Percentiles rank a stretch among this genome's conserved stretches.
Evolutionary conservation across 345 rosid species (phyloP).

Genomic region (Abelmoschus esculentus): DNA sequence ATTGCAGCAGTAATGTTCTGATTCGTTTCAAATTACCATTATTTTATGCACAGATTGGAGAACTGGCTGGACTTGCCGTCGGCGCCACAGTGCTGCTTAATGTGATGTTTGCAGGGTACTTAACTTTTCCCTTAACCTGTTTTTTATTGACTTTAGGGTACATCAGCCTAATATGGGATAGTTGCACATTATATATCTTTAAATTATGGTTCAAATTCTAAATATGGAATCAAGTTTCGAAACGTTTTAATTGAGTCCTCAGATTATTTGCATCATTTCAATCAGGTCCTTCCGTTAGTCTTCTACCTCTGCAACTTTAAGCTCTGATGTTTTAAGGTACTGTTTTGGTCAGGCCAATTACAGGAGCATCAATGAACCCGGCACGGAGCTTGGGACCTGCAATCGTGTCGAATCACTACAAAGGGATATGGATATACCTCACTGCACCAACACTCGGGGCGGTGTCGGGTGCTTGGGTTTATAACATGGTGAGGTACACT

Average conservation of each 20-base stretch:
- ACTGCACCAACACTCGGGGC: slow-evolving; percentile 61
- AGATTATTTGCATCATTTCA: too few relatives aligned
- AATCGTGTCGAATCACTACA: slow-evolving; percentile 42
- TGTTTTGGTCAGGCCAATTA: slow-evolving; percentile 43
- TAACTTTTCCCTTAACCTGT: not conserved
- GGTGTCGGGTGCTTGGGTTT: slow-evolving; percentile 61
- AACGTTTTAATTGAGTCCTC: too few relatives aligned
- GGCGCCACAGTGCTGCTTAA: slow-evolving; percentile 81
- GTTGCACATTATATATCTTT: too few relatives aligned
- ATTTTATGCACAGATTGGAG: slow-evolving; percentile 55
- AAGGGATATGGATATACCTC: slow-evolving; percentile 67
- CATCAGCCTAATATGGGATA: too few relatives aligned
- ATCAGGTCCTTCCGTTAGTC: too few relatives aligned
- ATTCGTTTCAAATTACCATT: too few relatives aligned
- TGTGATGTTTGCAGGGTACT: slow-evolving; percentile 82
- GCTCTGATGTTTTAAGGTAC: not conserved
- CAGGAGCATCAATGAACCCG: slow-evolving; percentile 92
- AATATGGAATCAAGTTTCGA: not conserved
- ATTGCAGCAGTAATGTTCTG: too few relatives aligned
- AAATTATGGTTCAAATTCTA: too few relatives aligned
- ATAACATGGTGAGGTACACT: slow-evolving; percentile 56
- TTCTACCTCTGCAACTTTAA: not conserved
- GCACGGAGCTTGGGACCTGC: slow-evolving; percentile 91
- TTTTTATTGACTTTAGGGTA: too few relatives aligned
- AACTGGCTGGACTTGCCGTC: slow-evolving; percentile 86